Evolutionary conservation across 208 protist species (phyloP), one percentile per base, ranked within the genome.

Genomic region (Trypanosoma conorhini): DNA sequence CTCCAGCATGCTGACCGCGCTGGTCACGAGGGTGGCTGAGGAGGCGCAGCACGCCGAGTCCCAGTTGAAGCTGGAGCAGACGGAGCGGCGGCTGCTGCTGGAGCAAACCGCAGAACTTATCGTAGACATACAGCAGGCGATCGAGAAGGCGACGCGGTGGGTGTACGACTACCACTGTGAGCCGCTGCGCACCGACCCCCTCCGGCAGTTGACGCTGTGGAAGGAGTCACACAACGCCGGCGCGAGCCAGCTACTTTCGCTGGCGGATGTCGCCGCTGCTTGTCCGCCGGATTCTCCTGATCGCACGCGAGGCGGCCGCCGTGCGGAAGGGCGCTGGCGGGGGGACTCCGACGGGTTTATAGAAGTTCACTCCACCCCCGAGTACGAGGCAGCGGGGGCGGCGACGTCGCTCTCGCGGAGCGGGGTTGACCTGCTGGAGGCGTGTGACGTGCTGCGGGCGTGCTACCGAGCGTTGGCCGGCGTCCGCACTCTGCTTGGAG

Each of bases 361-460:
- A 22, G 46, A 54, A 38, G 5, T 31, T 24, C 5, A 3, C 0
- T 38, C 46, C 21, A 33, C 21, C 30, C 56, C 46, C 21, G 28
- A 28, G n/a, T 7, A 55, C 28, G 5, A 54, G 38, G 35, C 15
- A 15, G 46, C 26, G 31, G 26, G 24, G 0, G 30, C 10, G 31
- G 28, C 40, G 44, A 67, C 60, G 38, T 31, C 61, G 78, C 26
- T 54, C 68, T 35, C 33, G 22, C 28, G 44, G 0, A 58, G 38
- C n/a, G 70, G 46, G 31, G 70, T 54, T 44, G 76, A 85, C 54
- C 60, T 93, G 56, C 68, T 80, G 38, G 86, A 84, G 79, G 72
- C 84, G 35, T 85, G 84, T 61, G 87, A 93, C 61, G 78, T 85
- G 15, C 61, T 93, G 38, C 86, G 87, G 72, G 87, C 87, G 31